Conservation (phyloP, 495 filamentous ascomycete genomes). For the Trichoderma parareesei region DNA sequence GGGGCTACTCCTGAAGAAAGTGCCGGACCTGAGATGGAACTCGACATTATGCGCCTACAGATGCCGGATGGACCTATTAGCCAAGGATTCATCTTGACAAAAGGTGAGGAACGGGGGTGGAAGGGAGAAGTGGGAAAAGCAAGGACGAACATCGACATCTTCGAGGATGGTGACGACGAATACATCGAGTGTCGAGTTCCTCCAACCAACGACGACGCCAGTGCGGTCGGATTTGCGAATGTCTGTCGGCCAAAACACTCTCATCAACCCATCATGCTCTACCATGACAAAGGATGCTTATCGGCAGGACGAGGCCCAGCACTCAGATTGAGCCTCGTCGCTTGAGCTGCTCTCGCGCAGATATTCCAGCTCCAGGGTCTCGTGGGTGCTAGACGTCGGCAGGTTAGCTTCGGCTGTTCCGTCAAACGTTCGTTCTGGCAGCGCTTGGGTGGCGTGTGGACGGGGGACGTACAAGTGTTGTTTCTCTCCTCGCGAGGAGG, state of each 20-base stretch:
- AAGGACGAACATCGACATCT: slow-evolving; percentile 69
- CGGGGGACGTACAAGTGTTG: slow-evolving; percentile 31
- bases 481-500: slow-evolving; percentile 37
- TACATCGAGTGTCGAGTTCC: slow-evolving; percentile 84
- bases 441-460: no score
- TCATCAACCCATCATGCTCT: slow-evolving; percentile 92
- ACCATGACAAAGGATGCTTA: slow-evolving; percentile 50
- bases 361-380: slow-evolving; percentile 72
- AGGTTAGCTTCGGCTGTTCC: slow-evolving; percentile 6
- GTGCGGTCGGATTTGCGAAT: slow-evolving; percentile 59
- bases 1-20: slow-evolving; percentile 72
- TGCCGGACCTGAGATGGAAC: slow-evolving; percentile 75
- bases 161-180: slow-evolving; percentile 85
- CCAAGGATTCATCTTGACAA: not conserved
- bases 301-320: slow-evolving; percentile 20
- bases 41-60: slow-evolving; percentile 62
- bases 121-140: not conserved
- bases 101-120: no score
- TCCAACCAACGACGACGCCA: slow-evolving; percentile 90
- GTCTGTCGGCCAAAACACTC: slow-evolving; percentile 96
- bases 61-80: slow-evolving; percentile 12
- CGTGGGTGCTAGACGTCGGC: slow-evolving; percentile 64
- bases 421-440: no score
- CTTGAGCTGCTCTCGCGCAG: slow-evolving; percentile 89
- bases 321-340: slow-evolving; percentile 87